phyloP scores from a whole-genome alignment of 192 early-diverging fungal genomes.

The Coemansia sp. region DNA sequence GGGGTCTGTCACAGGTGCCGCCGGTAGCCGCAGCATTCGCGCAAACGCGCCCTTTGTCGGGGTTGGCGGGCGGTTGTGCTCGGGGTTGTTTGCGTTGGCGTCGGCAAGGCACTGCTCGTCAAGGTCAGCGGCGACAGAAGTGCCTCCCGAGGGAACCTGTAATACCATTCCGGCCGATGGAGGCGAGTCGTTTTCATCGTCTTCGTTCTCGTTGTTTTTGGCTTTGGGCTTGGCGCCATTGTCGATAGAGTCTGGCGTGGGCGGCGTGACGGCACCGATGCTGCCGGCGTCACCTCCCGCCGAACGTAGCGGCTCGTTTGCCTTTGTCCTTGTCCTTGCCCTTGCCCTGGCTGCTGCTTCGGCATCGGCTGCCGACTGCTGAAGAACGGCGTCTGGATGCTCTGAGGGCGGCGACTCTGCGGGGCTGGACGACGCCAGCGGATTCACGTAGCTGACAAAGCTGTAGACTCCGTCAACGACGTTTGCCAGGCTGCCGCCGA shows the following conservation, averaged over 20 bases:
- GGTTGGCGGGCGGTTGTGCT: constrained; percentile 53
- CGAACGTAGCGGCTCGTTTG: neutral
- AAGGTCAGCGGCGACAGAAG: constrained; percentile 48
- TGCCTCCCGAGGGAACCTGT: constrained; percentile 42
- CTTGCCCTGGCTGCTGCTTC: constrained; percentile 7
- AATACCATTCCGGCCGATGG: constrained; percentile 17
- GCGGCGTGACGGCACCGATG: neutral
- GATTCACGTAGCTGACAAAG: constrained; percentile 50
- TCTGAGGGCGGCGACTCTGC: neutral
- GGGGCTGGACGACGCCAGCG: constrained; percentile 13
- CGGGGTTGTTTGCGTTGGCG: constrained; percentile 53
- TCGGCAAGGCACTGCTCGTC: constrained; percentile 51
- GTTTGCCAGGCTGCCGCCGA: constrained; percentile 46
- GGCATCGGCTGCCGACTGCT: constrained; percentile 1
- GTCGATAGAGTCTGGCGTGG: constrained; percentile 16
- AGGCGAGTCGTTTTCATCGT: constrained; percentile 3
- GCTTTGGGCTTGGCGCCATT: neutral
- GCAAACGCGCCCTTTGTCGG: constrained; percentile 47
- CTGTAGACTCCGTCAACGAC: constrained; percentile 47
- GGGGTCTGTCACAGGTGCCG: constrained; percentile 11
- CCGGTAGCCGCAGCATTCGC: constrained; percentile 42
- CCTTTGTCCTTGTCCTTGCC: too few species aligned
- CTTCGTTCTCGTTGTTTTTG: neutral
- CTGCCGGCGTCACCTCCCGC: neutral
- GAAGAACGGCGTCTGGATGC: neutral